phyloP scores from a whole-genome alignment of 1,139 yeast species.

The Casaregolazyma lundiana region DNA sequence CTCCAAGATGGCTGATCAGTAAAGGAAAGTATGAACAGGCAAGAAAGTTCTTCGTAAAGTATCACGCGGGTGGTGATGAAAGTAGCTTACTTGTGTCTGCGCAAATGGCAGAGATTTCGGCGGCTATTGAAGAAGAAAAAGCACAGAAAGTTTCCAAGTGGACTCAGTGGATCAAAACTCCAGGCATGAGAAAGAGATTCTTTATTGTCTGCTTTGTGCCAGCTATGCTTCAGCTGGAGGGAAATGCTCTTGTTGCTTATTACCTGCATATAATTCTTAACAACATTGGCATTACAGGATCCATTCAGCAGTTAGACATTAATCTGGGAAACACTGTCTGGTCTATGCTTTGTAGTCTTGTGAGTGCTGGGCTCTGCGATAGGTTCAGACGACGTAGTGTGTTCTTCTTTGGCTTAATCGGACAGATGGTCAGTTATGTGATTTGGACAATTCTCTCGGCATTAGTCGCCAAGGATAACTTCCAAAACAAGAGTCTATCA shows the following conservation, averaged over 20 bases:
- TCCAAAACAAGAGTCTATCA: not conserved
- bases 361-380: no score
- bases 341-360: conserved; percentile 4
- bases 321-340: conserved; percentile 4
- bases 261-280: conserved; percentile 9
- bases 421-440: conserved; percentile 4
- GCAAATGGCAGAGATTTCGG: conserved; percentile 26
- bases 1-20: conserved; percentile 69
- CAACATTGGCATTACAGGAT: conserved; percentile 7
- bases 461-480: conserved; percentile 1
- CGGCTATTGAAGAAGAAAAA: conserved; percentile 13
- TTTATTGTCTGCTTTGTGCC: conserved; percentile 9
- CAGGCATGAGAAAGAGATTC: conserved; percentile 6
- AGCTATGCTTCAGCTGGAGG: conserved; percentile 13
- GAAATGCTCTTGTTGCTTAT: conserved; percentile 14
- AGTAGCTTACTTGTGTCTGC: conserved; percentile 18
- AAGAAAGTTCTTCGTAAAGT: conserved; percentile 27
- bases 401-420: conserved; percentile 1
- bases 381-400: conserved; percentile 3
- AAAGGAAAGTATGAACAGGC: conserved; percentile 51
- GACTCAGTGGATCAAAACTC: not conserved
- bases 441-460: conserved; percentile 8
- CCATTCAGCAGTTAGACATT: not conserved
- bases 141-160: not conserved
- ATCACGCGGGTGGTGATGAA: conserved; percentile 27